These are phyloP conservation scores for Trypanosoma vivax DNA, from an alignment of 208 protist species.

Conservation along the genomic window DNA sequence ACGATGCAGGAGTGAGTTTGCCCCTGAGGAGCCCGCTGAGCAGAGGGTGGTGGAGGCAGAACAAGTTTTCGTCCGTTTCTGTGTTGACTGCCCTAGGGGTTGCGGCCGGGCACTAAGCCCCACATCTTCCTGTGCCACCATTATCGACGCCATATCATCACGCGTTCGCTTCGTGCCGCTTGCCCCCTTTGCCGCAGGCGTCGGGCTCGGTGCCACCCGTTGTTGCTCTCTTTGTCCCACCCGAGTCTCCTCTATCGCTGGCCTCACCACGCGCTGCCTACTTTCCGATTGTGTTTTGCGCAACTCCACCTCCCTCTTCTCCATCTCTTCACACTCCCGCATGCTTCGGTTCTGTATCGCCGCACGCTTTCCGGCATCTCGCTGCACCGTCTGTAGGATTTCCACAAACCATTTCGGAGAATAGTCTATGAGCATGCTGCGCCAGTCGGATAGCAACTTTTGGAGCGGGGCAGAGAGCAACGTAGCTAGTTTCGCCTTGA, in stretches of 20 bases:
- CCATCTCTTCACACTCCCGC: constrained; percentile 51
- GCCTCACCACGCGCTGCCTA: too few species aligned
- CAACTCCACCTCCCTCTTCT: constrained; percentile 12
- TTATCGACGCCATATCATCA: background rate
- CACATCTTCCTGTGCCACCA: constrained; percentile 8
- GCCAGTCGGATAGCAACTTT: constrained; percentile 18
- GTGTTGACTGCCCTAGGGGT: too few species aligned
- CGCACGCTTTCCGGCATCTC: constrained; percentile 31
- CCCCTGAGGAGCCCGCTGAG: too few species aligned
- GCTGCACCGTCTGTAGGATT: constrained; percentile 19
- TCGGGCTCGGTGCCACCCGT: background rate
- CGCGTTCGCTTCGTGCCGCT: background rate
- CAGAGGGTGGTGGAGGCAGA: too few species aligned
- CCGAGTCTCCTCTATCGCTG: constrained; percentile 8
- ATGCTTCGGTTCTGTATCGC: constrained; percentile 47
- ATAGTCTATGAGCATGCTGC: constrained; percentile 22
- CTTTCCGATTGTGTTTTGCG: too few species aligned
- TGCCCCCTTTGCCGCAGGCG: background rate
- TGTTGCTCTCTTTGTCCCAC: constrained; percentile 6
- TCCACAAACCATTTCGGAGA: constrained; percentile 42
- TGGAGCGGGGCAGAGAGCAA: constrained; percentile 30
- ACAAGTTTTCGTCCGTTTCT: too few species aligned
- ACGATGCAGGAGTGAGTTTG: constrained; percentile 31
- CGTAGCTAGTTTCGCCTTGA: constrained; percentile 20
- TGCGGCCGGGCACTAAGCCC: constrained; percentile 14